These are phyloP conservation scores for Lojkania enalia DNA, from an alignment of 2,329 filamentous ascomycete species.

Conservation along the genomic window DNA sequence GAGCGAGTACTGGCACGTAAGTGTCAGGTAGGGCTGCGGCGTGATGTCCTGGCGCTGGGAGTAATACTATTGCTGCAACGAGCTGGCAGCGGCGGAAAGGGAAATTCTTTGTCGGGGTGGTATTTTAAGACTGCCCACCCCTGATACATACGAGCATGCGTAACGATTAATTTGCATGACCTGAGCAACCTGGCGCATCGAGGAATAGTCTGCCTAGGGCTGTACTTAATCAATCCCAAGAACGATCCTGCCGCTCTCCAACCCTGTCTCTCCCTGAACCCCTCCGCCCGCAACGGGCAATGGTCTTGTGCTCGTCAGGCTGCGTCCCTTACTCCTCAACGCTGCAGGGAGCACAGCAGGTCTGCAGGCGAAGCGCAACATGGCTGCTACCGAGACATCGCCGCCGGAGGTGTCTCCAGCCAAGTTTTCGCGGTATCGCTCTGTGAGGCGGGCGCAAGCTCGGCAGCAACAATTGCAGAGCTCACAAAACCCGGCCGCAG, in stretches of 20 bases:
- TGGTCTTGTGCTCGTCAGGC: background rate
- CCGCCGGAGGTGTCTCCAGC: slow-evolving; percentile 27
- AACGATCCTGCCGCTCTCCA: background rate
- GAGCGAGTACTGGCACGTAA: too few species aligned
- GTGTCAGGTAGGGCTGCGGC: too few species aligned
- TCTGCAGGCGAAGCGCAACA: slow-evolving; percentile 30
- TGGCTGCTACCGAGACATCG: slow-evolving; percentile 38
- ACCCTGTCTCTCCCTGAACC: background rate
- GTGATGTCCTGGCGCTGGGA: background rate
- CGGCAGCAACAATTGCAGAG: slow-evolving; percentile 27
- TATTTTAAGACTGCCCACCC: background rate
- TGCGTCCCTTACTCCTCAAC: slow-evolving; percentile 20
- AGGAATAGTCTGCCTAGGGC: too few species aligned
- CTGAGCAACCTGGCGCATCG: background rate
- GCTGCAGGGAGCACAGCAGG: slow-evolving; percentile 23
- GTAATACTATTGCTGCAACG: background rate
- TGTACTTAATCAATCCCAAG: background rate
- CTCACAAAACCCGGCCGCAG: slow-evolving; percentile 7
- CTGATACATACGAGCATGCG: background rate
- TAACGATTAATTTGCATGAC: background rate
- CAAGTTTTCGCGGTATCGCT: slow-evolving; percentile 63
- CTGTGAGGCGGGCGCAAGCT: slow-evolving; percentile 54
- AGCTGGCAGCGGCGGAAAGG: background rate
- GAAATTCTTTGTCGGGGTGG: background rate
- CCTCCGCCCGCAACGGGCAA: background rate